These are phyloP conservation scores for Coriolopsis trogii DNA, from an alignment of 1,284 basidiomycete genomes.

Conservation along the genomic window DNA sequence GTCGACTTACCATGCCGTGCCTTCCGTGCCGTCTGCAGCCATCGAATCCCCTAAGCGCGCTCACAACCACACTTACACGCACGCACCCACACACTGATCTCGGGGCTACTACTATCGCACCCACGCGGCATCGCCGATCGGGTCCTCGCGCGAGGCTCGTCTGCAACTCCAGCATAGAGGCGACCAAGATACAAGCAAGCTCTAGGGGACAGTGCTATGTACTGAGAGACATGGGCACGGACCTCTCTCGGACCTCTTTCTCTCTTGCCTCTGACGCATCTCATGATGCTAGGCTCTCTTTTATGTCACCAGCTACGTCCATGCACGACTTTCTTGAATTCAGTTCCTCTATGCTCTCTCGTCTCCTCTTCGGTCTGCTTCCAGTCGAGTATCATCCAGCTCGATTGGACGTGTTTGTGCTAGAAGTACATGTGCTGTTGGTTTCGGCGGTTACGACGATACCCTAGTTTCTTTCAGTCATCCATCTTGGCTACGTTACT, in stretches of 20 bases:
- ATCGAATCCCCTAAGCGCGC: background rate
- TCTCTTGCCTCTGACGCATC: conserved; percentile 5
- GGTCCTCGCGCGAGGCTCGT: too few relatives aligned
- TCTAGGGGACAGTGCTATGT: conserved; percentile 2
- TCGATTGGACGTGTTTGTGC: background rate
- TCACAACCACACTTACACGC: background rate
- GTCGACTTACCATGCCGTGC: too few relatives aligned
- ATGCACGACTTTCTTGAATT: background rate
- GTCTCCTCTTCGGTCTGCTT: background rate
- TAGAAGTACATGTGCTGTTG: too few relatives aligned
- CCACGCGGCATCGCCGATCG: background rate
- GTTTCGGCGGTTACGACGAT: too few relatives aligned
- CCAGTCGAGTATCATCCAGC: background rate
- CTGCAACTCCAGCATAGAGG: too few relatives aligned
- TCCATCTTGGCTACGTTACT: too few relatives aligned
- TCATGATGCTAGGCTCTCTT: too few relatives aligned
- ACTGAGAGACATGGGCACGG: conserved; percentile 7
- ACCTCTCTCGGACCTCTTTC: conserved; percentile 10
- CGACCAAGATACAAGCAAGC: too few relatives aligned
- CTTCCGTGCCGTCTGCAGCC: too few relatives aligned
- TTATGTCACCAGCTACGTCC: too few relatives aligned
- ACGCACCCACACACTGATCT: background rate
- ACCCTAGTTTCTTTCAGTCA: too few relatives aligned
- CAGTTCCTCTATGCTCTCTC: background rate
- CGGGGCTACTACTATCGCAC: background rate